Conservation (phyloP, 352 stramenopile genomes). For the Globisporangium ultimum region DNA sequence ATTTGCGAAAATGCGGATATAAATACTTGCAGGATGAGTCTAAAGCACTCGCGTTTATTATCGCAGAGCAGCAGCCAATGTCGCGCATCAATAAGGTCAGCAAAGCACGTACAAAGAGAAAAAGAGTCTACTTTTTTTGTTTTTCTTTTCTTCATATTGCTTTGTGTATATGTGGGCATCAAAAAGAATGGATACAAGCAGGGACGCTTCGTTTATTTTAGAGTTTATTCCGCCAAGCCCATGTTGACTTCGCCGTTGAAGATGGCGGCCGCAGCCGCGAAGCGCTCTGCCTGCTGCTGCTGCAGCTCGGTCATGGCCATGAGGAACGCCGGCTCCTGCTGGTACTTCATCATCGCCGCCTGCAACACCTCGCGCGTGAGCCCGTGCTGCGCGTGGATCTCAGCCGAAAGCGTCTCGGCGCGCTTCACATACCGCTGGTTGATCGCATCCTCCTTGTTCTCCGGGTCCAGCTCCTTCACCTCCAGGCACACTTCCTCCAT, state of each 20-base stretch:
- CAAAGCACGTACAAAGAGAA: no score
- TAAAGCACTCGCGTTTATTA: background rate
- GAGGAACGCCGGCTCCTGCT: conserved; percentile 84
- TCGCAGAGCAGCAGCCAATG: background rate
- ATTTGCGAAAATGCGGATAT: no score
- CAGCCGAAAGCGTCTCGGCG: conserved; percentile 74
- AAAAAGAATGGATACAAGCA: no score
- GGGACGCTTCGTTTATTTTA: background rate
- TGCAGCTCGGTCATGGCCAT: conserved; percentile 87
- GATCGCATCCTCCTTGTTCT: conserved; percentile 89
- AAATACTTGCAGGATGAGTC: no score
- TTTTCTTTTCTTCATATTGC: background rate
- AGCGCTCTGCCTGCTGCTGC: conserved; percentile 83
- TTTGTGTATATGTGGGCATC: background rate
- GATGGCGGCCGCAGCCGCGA: conserved; percentile 74
- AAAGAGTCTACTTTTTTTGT: conserved; percentile 7
- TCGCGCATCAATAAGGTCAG: background rate
- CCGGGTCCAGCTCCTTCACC: conserved; percentile 83
- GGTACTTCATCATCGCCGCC: conserved; percentile 91
- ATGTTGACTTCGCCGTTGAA: conserved; percentile 91
- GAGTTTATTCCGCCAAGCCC: conserved; percentile 68
- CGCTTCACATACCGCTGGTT: conserved; percentile 89
- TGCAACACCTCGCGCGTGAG: conserved; percentile 85
- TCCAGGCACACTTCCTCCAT: conserved; percentile 88
- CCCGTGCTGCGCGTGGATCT: conserved; percentile 87